These are phyloP conservation scores for Dryas drummondii DNA, from an alignment of 306 rosid species.

Conservation along the genomic window DNA sequence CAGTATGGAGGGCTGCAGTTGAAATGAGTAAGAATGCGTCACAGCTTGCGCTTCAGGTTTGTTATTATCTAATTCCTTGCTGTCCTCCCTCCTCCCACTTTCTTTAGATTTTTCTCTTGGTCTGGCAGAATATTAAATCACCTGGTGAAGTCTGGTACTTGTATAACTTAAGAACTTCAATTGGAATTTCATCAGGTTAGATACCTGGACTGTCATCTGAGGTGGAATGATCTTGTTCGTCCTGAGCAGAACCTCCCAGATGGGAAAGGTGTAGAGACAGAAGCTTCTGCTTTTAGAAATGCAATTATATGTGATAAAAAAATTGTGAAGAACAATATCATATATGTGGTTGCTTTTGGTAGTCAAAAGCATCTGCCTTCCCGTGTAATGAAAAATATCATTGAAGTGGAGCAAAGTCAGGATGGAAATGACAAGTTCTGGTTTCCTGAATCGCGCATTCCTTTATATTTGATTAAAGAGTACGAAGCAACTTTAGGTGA, in stretches of 20 bases:
- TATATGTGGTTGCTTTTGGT: conserved; percentile 78
- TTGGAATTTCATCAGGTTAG: conserved; percentile 76
- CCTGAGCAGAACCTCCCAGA: conserved; percentile 85
- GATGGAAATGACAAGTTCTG: conserved; percentile 71
- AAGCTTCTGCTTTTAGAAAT: conserved; percentile 90
- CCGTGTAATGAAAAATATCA: conserved; percentile 76
- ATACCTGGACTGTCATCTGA: conserved; percentile 70
- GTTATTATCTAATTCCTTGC: conserved; percentile 12
- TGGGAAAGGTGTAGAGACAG: conserved; percentile 78
- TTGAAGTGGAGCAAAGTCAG: conserved; percentile 58
- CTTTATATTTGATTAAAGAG: conserved; percentile 81
- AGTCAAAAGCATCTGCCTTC: conserved; percentile 94
- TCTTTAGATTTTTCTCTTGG: conserved; percentile 10
- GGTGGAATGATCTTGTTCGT: conserved; percentile 94
- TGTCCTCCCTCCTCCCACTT: background rate
- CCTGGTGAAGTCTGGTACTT: conserved; percentile 21
- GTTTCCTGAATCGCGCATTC: conserved; percentile 83
- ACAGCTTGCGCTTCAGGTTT: conserved; percentile 92
- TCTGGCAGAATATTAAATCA: conserved; percentile 21
- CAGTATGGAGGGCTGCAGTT: conserved; percentile 90
- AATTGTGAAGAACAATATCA: conserved; percentile 49
- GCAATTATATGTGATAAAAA: conserved; percentile 69
- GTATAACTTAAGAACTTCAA: conserved; percentile 15
- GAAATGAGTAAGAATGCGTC: conserved; percentile 83
- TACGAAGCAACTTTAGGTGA: conserved; percentile 55